Percentiles rank a stretch among this genome's conserved stretches.
Conservation (phyloP, 768 basidiomycete species). For the Phlebiopsis gigantea region DNA sequence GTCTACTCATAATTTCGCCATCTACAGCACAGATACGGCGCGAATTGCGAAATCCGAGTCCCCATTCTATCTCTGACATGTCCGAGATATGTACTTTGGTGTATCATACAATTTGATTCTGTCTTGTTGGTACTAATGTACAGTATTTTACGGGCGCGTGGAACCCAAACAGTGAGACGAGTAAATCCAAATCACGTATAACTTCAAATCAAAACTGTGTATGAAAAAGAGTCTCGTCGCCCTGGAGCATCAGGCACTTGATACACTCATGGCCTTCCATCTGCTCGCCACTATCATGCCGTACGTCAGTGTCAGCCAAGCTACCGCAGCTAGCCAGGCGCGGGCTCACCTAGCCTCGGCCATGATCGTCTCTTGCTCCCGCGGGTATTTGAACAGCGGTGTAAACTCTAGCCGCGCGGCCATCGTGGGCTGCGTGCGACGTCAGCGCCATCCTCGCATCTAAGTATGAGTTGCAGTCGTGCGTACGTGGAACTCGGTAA, state of each 20-base stretch:
- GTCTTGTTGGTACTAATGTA: too few relatives aligned
- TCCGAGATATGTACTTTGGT: too few relatives aligned
- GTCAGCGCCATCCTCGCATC: neutral
- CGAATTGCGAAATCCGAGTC: too few relatives aligned
- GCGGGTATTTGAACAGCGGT: slow-evolving; percentile 10
- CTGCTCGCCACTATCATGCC: neutral
- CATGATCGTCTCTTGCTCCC: slow-evolving; percentile 4
- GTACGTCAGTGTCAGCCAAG: neutral
- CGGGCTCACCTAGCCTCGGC: slow-evolving; percentile 9
- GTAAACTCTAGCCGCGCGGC: slow-evolving; percentile 9
- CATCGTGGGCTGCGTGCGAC: slow-evolving; percentile 4
- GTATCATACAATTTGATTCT: too few relatives aligned
- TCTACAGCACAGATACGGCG: too few relatives aligned
- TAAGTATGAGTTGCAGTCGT: neutral
- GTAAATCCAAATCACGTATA: too few relatives aligned
- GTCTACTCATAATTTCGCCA: too few relatives aligned
- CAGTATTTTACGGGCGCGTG: too few relatives aligned
- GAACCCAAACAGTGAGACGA: too few relatives aligned
- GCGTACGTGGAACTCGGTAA: slow-evolving; percentile 4
- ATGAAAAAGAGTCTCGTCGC: slow-evolving; percentile 6
- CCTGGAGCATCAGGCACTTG: slow-evolving; percentile 5
- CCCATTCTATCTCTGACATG: too few relatives aligned
- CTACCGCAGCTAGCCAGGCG: neutral
- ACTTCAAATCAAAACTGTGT: neutral
- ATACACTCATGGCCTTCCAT: slow-evolving; percentile 4